Evolutionary conservation across 495 filamentous ascomycete species (phyloP).

Genomic region (Penicillium herquei): DNA sequence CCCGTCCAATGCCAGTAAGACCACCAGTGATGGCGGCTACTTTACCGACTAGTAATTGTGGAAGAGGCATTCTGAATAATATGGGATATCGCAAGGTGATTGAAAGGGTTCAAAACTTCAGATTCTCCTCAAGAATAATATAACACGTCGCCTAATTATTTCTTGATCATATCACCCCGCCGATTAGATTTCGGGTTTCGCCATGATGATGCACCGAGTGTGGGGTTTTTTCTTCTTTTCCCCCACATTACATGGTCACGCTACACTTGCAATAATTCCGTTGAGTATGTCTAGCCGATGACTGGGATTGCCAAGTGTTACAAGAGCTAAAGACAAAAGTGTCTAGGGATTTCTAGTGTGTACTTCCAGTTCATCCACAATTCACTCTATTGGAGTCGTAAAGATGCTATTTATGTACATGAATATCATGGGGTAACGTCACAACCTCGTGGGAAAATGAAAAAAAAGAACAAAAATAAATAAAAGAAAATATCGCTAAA

Average conservation of each 20-base stretch:
- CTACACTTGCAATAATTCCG: neutral
- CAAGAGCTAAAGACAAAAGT: neutral
- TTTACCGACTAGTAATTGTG: constrained; percentile 62
- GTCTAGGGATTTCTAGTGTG: neutral
- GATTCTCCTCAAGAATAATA: neutral
- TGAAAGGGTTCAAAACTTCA: neutral
- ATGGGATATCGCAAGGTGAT: too few relatives aligned
- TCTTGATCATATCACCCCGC: constrained; percentile 1
- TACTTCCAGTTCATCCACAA: neutral
- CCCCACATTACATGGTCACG: constrained; percentile 5
- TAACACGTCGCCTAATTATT: neutral
- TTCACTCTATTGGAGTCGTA: constrained; percentile 15
- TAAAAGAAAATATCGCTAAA: constrained; percentile 7
- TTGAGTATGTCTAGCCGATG: neutral
- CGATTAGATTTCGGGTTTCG: constrained; percentile 33
- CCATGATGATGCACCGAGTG: constrained; percentile 33
- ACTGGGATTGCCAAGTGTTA: neutral
- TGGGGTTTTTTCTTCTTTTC: constrained; percentile 13
- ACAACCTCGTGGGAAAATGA: neutral
- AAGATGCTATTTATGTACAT: constrained; percentile 18
- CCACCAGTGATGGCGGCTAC: constrained; percentile 75
- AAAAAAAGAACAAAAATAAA: constrained; percentile 7
- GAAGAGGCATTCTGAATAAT: constrained; percentile 28
- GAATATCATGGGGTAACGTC: neutral
- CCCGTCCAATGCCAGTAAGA: constrained; percentile 71